A percentile compares a stretch with the other conserved stretches of the same genome.
Evolutionary conservation across 1,284 basidiomycete species (phyloP).

Genomic region (Microbotryum silenes-acaulis): DNA sequence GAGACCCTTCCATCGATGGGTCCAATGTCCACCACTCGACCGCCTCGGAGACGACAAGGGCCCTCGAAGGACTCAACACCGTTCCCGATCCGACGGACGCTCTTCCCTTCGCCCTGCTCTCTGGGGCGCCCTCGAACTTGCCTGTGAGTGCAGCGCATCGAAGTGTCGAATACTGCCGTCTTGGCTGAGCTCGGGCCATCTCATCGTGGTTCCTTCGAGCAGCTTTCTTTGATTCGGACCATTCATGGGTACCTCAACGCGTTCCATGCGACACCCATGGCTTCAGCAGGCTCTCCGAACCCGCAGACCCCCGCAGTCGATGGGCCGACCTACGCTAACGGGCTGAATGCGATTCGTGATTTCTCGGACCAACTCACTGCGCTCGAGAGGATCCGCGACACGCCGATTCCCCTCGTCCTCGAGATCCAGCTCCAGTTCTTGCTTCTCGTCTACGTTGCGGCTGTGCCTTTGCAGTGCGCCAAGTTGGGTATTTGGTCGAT

Average conservation of each 20-base stretch:
- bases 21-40: constrained; percentile 7
- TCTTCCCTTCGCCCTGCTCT: constrained; percentile 1
- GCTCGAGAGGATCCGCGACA: constrained; percentile 34
- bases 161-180: too few relatives aligned
- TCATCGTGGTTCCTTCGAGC: constrained; percentile 4
- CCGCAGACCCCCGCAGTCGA: constrained; percentile 15
- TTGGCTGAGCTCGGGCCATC: neutral
- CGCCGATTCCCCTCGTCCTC: constrained; percentile 34
- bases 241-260: constrained; percentile 21
- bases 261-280: constrained; percentile 14
- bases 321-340: constrained; percentile 24
- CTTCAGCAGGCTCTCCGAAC: constrained; percentile 2
- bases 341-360: constrained; percentile 23
- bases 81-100: neutral
- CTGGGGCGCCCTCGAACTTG: too few relatives aligned
- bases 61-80: constrained; percentile 14
- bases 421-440: constrained; percentile 32
- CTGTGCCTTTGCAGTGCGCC: constrained; percentile 34
- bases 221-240: constrained; percentile 18
- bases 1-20: constrained; percentile 8
- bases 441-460: constrained; percentile 32
- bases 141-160: too few relatives aligned
- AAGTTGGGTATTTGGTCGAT: constrained; percentile 30
- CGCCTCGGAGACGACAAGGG: constrained; percentile 11
- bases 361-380: constrained; percentile 31